Conservation (phyloP, 208 protist genomes). For the Leishmania gerbilli region DNA sequence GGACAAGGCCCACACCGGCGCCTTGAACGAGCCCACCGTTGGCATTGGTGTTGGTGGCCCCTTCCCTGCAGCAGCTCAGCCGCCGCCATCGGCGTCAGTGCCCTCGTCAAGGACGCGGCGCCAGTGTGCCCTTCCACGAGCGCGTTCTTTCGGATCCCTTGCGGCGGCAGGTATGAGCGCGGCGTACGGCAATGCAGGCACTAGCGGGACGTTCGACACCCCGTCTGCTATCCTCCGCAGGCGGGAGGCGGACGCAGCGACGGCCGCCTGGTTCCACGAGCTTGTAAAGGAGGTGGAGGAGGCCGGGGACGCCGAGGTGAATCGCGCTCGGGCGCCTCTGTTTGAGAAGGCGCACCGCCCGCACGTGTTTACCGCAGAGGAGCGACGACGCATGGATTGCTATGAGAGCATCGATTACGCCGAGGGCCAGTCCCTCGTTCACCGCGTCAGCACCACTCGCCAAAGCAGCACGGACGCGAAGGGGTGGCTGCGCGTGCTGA, state of each 20-base stretch:
- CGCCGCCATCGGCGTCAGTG: not conserved
- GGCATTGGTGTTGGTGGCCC: not conserved
- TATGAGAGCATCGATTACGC: constrained; percentile 86
- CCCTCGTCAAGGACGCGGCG: not conserved
- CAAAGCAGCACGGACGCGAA: constrained; percentile 24
- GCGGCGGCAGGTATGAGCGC: not conserved
- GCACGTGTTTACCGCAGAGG: constrained; percentile 62
- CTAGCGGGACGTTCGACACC: not conserved
- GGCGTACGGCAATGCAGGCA: not conserved
- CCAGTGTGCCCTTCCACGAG: not conserved
- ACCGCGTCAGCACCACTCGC: constrained; percentile 36
- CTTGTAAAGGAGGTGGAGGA: constrained; percentile 46
- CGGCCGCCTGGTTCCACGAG: constrained; percentile 57
- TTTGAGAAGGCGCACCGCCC: constrained; percentile 53
- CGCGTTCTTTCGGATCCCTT: not conserved
- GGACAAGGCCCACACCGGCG: not conserved
- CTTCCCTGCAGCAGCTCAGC: not conserved
- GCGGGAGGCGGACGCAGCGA: constrained; percentile 31
- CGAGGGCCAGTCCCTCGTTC: constrained; percentile 52
- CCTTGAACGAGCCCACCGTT: not conserved
- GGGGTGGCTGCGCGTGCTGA: constrained; percentile 59
- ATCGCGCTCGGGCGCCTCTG: constrained; percentile 39
- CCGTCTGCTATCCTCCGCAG: constrained; percentile 3
- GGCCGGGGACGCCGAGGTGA: constrained; percentile 48
- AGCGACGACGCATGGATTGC: constrained; percentile 72